These are phyloP conservation scores for Pestalotiopsis sp. DNA, from an alignment of 2,329 filamentous ascomycete species.

Conservation along the genomic window DNA sequence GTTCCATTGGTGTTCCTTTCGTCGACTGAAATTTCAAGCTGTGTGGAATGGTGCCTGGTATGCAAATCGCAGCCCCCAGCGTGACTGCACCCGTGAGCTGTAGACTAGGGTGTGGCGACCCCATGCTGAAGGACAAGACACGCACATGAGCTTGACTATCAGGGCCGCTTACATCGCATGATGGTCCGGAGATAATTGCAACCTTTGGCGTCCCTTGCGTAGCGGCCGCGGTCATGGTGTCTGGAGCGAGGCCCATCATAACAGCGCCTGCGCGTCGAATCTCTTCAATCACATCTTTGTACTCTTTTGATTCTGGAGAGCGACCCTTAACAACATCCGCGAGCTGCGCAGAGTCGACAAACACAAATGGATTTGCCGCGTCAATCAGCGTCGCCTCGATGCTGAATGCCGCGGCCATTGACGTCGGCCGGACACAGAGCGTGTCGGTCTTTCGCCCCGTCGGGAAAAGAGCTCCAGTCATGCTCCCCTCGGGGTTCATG, in stretches of 20 bases:
- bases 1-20: neutral
- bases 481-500: conserved; percentile 41
- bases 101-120: conserved; percentile 52
- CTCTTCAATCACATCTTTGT: conserved; percentile 33
- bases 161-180: neutral
- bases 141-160: conserved; percentile 36
- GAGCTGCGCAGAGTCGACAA: conserved; percentile 27
- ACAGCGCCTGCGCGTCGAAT: conserved; percentile 40
- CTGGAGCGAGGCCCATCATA: conserved; percentile 42
- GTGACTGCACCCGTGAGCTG: conserved; percentile 56
- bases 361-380: conserved; percentile 45
- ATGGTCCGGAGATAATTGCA: conserved; percentile 37
- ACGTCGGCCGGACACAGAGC: conserved; percentile 26
- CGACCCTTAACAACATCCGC: conserved; percentile 18
- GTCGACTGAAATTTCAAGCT: neutral
- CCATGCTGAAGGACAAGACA: conserved; percentile 52
- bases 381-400: conserved; percentile 43
- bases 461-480: conserved; percentile 42
- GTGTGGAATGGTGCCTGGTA: conserved; percentile 40
- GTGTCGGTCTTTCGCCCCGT: conserved; percentile 39
- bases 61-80: conserved; percentile 45
- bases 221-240: conserved; percentile 34
- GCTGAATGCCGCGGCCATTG: neutral
- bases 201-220: conserved; percentile 38
- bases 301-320: conserved; percentile 34